Evolutionary conservation across 495 filamentous ascomycete species (phyloP), one percentile per base, ranked within the genome.

Genomic region (Ascodesmis nigricans): DNA sequence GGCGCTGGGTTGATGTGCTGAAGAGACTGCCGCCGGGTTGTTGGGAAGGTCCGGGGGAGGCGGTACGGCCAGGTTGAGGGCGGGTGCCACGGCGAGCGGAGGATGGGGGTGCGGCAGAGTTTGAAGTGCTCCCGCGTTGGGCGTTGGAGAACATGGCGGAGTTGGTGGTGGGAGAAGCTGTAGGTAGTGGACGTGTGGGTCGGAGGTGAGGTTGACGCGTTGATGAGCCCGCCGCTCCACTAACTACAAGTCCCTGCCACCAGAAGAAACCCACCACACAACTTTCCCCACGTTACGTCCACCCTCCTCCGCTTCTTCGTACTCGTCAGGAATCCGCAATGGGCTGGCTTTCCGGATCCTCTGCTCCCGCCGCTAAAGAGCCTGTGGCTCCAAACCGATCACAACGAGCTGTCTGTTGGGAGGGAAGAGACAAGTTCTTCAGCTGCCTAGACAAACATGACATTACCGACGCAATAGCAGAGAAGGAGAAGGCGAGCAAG

Each of bases 361-460:
- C 55, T 39, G 15, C 42, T 10, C 5, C 46, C 20, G 38, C 54
- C 4, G 54, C 56, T 39, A 58, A 57, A 25, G 59, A 60, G 2
- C 24, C 24, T 15, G 11, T 74, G 39, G 73, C 77, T 1, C 87
- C 87, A 1, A 71, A 74, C 40, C 73, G 84, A 35, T 63, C 61
- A 31, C 73, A 80, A 47, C 71, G 87, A 37, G 61, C 70, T 29
- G 59, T 62, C 29, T 97, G 87, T 67, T 97, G 78, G 74, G 74
- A 75, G 31, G 72, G 74, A 10, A 68, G 87, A 18, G 87, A 97
- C 53, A 50, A 46, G 21, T 97, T 83, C 60, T 95, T 87, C 55
- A 54, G 58, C 17, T 97, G 87, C 44, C 60, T 97, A 5, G 81
- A 92, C 47, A 58, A 61, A 32, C 62, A 78, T 56, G 62, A 67